Conservation (phyloP, 2,329 filamentous ascomycete species). For the Dichotomopilus funicola region DNA sequence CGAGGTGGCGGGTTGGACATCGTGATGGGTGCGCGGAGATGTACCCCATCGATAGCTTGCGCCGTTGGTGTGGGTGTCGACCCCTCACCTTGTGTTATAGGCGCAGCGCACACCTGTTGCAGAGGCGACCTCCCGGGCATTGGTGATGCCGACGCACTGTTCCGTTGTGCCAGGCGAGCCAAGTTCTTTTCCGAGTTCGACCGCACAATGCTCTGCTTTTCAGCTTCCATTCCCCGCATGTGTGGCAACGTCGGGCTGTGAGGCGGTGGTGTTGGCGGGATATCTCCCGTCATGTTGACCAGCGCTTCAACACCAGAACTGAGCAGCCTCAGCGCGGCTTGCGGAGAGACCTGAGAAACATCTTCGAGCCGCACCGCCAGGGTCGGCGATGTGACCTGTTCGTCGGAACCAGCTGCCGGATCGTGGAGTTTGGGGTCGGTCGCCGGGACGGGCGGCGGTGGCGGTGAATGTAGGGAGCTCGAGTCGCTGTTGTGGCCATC, state of each 20-base stretch:
- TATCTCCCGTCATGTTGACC: slow-evolving; percentile 66
- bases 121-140: slow-evolving; percentile 13
- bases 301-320: slow-evolving; percentile 64
- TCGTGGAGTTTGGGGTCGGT: slow-evolving; percentile 30
- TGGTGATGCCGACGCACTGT: slow-evolving; percentile 26
- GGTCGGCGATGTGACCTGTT: slow-evolving; percentile 22
- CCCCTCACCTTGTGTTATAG: not conserved
- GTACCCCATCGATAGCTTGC: slow-evolving; percentile 49
- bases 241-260: slow-evolving; percentile 56
- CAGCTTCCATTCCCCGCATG: slow-evolving; percentile 56
- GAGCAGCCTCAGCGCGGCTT: slow-evolving; percentile 74
- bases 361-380: slow-evolving; percentile 45
- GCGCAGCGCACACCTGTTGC: slow-evolving; percentile 3
- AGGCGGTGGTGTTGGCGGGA: slow-evolving; percentile 72
- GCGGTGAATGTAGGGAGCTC: slow-evolving; percentile 28
- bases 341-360: slow-evolving; percentile 65
- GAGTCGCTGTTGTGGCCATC: slow-evolving; percentile 19
- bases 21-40: slow-evolving; percentile 30
- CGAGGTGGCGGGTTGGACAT: slow-evolving; percentile 5
- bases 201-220: slow-evolving; percentile 54
- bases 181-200: slow-evolving; percentile 52
- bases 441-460: slow-evolving; percentile 34
- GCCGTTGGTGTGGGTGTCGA: not conserved
- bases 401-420: slow-evolving; percentile 4
- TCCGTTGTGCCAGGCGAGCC: slow-evolving; percentile 38